Evolutionary conservation across 2,329 filamentous ascomycete species (phyloP), one percentile per base, ranked within the genome.

Genomic region (Monosporascus sp.): DNA sequence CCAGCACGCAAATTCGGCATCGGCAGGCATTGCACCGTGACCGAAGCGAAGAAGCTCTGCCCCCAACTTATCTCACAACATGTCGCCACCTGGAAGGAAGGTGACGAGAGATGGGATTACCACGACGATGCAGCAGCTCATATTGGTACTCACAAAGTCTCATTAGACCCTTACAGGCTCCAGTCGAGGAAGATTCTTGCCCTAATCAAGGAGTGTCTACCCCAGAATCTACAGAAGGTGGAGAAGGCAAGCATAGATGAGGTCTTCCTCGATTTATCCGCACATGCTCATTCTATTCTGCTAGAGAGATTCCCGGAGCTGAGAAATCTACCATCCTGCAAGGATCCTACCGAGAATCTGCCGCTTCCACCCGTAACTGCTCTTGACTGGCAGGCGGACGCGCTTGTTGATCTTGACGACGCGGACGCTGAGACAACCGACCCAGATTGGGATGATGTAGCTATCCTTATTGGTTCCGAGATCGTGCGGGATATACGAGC

Each of bases 171-270:
- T 9, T 99, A 97, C 71, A 83, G 94, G 37, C 78, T 90, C 31
- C 83, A 97, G 70, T 95, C 90, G 19, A 82, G 91, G 57, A 88
- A 81, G 72, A 97, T 97, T 54, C 69, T 97, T 62, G 82, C 84
- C 11, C 73, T 85, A 53, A 89, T 97, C 66, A 93, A 91, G 66
- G 87, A 88, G 5, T 76, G 76, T 36, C 72, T 97, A 45, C 87
- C 88, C 1, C 68, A 79, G 1, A 71, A 81, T 44, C 68, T 85
- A 56, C 88, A 91, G 67, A 84, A 80, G 63, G 84, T 97, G 45
- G 93, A 99, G 75, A 99, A 97, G 69, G 94, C 93, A 19, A 87
- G 91, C 65, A 89, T 97, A 52, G 94, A 99, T 68, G 94, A 99
- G 71, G 91, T 97, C 8, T 99, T 97, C 66, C 75, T 97, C 56